A percentile compares a stretch with the other conserved stretches of the same genome.
Conservation (phyloP, 805 yeast genomes). For the Metschnikowia drakensbergensis region DNA sequence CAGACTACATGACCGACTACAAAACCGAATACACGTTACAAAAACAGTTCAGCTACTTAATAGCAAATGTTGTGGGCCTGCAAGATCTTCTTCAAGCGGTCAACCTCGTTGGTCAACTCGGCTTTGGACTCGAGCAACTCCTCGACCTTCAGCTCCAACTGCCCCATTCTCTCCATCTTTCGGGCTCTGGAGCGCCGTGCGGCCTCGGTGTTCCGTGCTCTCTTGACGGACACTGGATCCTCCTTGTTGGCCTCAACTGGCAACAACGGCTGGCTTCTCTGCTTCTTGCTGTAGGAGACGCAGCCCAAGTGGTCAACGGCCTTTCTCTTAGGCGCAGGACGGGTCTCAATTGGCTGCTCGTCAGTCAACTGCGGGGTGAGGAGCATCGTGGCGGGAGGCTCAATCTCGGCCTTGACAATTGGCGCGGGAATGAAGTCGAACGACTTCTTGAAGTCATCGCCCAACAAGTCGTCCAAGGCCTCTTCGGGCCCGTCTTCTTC, state of each 20-base stretch:
- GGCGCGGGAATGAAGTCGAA: constrained; percentile 17
- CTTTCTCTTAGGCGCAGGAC: constrained; percentile 11
- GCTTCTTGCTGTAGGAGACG: constrained; percentile 74
- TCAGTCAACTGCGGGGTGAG: constrained; percentile 13
- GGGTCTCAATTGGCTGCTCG: background rate
- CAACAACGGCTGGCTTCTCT: constrained; percentile 63
- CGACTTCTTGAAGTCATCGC: constrained; percentile 18
- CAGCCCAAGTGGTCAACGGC: constrained; percentile 71
- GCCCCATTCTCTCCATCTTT: constrained; percentile 82
- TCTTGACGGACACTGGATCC: constrained; percentile 74
- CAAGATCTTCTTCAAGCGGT: constrained; percentile 51
- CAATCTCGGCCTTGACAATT: constrained; percentile 20
- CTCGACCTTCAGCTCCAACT: constrained; percentile 75
- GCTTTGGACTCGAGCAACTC: constrained; percentile 56
- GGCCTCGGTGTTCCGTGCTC: constrained; percentile 97
- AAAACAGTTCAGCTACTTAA: background rate
- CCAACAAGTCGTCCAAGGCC: constrained; percentile 21
- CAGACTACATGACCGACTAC: too few species aligned
- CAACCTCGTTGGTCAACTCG: constrained; percentile 60
- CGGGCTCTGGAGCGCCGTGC: constrained; percentile 94
- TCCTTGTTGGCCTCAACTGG: constrained; percentile 54
- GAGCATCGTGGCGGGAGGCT: constrained; percentile 21
- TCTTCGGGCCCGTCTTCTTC: constrained; percentile 16
- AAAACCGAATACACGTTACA: too few species aligned
- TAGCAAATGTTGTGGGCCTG: constrained; percentile 15